Conservation (phyloP, 768 basidiomycete genomes). For the Lactarius trivialis region DNA sequence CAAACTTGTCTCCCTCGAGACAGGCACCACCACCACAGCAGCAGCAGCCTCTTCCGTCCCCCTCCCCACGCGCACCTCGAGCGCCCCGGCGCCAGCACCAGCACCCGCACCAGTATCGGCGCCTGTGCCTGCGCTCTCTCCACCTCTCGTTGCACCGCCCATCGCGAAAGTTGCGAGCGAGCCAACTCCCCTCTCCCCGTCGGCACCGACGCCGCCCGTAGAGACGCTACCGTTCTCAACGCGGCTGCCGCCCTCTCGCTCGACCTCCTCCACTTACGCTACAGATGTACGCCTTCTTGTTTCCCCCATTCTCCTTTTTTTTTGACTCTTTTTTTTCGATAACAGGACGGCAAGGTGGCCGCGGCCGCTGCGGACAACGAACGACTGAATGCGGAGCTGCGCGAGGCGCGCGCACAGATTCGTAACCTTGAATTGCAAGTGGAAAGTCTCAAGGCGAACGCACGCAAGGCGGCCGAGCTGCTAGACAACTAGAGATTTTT, state of each 20-base stretch:
- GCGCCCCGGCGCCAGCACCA: slow-evolving; percentile 29
- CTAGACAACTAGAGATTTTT: slow-evolving; percentile 24
- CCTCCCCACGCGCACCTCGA: slow-evolving; percentile 25
- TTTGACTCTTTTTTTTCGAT: not conserved
- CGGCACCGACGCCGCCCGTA: slow-evolving; percentile 16
- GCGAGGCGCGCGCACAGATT: slow-evolving; percentile 77
- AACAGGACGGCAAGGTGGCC: slow-evolving; percentile 21
- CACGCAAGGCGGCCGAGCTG: slow-evolving; percentile 66
- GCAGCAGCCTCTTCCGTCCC: slow-evolving; percentile 21
- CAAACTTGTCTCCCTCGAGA: slow-evolving; percentile 75
- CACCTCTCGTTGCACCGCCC: slow-evolving; percentile 25
- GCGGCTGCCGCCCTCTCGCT: slow-evolving; percentile 24
- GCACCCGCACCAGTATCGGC: slow-evolving; percentile 30
- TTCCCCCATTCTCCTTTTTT: not conserved
- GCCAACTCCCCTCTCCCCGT: slow-evolving; percentile 6
- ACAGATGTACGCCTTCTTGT: slow-evolving; percentile 34
- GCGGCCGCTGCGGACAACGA: slow-evolving; percentile 47
- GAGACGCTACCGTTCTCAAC: slow-evolving; percentile 20
- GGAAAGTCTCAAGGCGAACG: slow-evolving; percentile 67
- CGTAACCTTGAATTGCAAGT: slow-evolving; percentile 79
- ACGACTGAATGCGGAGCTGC: slow-evolving; percentile 55
- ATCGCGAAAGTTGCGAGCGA: slow-evolving; percentile 13
- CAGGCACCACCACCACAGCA: slow-evolving; percentile 43
- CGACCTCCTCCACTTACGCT: slow-evolving; percentile 15
- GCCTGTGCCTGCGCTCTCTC: slow-evolving; percentile 26